phyloP scores from a whole-genome alignment of 2,329 filamentous ascomycete species.

The Colletotrichum salicis region DNA sequence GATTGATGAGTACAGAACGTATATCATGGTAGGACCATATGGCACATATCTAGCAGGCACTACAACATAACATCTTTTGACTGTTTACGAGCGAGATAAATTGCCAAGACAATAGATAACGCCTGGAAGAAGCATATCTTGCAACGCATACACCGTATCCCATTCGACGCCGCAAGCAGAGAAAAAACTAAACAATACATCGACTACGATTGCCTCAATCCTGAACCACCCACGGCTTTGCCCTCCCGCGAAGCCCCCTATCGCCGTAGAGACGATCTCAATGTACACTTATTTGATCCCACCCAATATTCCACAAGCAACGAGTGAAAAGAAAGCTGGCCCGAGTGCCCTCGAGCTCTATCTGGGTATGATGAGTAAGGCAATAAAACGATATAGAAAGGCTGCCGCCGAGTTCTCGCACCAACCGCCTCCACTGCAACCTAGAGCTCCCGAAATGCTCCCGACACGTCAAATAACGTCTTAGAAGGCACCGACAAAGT shows the following conservation, averaged over 20 bases:
- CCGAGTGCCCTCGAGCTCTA: constrained; percentile 29
- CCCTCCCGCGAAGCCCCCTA: background rate
- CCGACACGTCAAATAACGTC: background rate
- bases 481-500: constrained; percentile 63
- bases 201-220: constrained; percentile 24
- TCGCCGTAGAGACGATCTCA: constrained; percentile 19
- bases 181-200: constrained; percentile 18
- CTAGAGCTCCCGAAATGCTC: background rate
- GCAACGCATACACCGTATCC: constrained; percentile 8
- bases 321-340: constrained; percentile 34
- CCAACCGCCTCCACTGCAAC: background rate
- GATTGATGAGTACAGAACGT: background rate
- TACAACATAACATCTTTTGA: background rate
- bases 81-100: background rate
- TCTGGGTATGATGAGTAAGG: constrained; percentile 36
- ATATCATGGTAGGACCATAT: background rate
- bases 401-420: constrained; percentile 20
- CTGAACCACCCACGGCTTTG: constrained; percentile 10
- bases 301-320: constrained; percentile 30
- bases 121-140: background rate
- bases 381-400: constrained; percentile 30
- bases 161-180: constrained; percentile 9
- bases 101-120: background rate
- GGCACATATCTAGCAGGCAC: background rate
- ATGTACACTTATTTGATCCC: constrained; percentile 33